Base-by-base conservation (phyloP, 2,329 filamentous ascomycete genomes). In the Alternaria triticina region DNA sequence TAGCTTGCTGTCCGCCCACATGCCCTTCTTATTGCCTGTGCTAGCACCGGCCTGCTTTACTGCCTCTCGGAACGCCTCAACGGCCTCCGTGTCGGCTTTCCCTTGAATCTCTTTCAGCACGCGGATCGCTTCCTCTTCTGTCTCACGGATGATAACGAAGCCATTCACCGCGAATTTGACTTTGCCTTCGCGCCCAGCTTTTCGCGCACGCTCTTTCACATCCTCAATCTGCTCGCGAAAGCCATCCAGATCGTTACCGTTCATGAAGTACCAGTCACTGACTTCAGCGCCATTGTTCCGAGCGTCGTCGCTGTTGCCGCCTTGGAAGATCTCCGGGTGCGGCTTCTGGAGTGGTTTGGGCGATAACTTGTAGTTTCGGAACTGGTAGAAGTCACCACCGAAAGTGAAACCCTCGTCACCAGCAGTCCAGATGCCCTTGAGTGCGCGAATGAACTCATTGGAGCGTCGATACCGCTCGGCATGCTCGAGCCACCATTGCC, bases 401-500 rank as follows among this genome's bases (percentile, higher is more conserved):
- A 82, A 86, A 5, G 77, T 84, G 73, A 86, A 86, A 1, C 78
- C 78, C 10, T 84, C 82, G 15, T 84, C 70, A 0, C 66, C 62
- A 22, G 70, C 62, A 1, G 85, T 86, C 84, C 83, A 86, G 58
- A 86, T 86, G 4, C 84, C 84, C 54, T 81, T 82, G 4, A 86
- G 74, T 54, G 83, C 85, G 55, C 82, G 77, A 52, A 86, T 86
- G 71, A 86, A 86, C 69, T 86, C 84, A n/a, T 70, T 69, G 4
- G 64, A 83, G 17, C 85, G 81, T 33, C 84, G 79, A 68, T 86
- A 86, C 4, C 84, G 81, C 73, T 86, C 85, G 2, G 82, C 81
- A 64, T 86, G 84, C 65, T 86, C 84, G 15, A 86, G 79, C 85
- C 84, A 86, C 84, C 84, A 86, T 71, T 86, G 83, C 6, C 84